A percentile compares a stretch with the other conserved stretches of the same genome.
Conservation (phyloP, 495 filamentous ascomycete species). For the Aspergillus affinis region DNA sequence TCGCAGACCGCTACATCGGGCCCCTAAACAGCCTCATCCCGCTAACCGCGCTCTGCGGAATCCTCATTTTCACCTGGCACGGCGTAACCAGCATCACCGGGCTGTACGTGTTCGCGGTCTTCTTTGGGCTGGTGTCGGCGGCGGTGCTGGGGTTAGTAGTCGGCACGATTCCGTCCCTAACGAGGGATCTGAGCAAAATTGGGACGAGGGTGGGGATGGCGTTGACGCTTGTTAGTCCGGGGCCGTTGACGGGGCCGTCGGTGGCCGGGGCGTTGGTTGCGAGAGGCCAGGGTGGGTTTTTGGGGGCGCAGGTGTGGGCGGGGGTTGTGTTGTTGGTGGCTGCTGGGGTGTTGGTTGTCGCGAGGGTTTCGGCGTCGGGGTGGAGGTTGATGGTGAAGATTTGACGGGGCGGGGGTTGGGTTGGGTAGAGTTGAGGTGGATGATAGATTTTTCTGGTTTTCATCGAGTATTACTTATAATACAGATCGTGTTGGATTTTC, state of each 20-base stretch:
- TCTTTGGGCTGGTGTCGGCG: slow-evolving; percentile 62
- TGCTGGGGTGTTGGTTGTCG: background rate
- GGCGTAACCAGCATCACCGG: slow-evolving; percentile 48
- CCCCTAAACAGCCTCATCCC: slow-evolving; percentile 64
- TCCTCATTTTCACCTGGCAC: slow-evolving; percentile 64
- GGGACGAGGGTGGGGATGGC: slow-evolving; percentile 80
- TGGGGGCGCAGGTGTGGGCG: slow-evolving; percentile 58
- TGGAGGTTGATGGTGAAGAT: background rate
- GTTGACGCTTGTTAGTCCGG: slow-evolving; percentile 71
- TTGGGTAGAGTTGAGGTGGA: too few relatives aligned
- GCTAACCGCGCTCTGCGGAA: slow-evolving; percentile 48
- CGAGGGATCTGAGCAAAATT: slow-evolving; percentile 62
- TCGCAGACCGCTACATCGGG: slow-evolving; percentile 64
- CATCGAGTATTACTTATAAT: too few relatives aligned
- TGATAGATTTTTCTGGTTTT: too few relatives aligned
- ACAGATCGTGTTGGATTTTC: too few relatives aligned
- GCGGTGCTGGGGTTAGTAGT: slow-evolving; percentile 69
- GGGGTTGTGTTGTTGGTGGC: slow-evolving; percentile 24
- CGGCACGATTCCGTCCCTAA: slow-evolving; percentile 60
- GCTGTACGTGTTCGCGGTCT: slow-evolving; percentile 59
- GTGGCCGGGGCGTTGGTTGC: slow-evolving; percentile 66
- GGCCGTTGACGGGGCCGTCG: slow-evolving; percentile 70
- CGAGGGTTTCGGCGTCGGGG: background rate
- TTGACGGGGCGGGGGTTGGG: background rate
- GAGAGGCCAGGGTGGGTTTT: slow-evolving; percentile 49